Evolutionary conservation across 805 yeast species (phyloP).

Genomic region (Brettanomyces bruxellensis): DNA sequence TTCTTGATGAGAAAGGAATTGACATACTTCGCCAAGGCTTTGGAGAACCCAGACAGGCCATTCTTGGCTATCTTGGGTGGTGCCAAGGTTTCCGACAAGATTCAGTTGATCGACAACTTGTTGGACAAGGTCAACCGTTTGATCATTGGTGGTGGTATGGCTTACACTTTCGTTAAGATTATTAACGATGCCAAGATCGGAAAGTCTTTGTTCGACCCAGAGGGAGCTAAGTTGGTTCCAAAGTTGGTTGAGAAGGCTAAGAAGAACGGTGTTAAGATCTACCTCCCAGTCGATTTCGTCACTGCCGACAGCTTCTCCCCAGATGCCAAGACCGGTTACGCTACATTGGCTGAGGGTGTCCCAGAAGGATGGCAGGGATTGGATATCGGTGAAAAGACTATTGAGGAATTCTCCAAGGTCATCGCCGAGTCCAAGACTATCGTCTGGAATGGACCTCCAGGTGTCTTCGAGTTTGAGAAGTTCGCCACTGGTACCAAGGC

Average conservation of each 20-base stretch:
- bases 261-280: slow-evolving; percentile 87
- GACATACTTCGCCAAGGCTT: slow-evolving; percentile 94
- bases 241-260: slow-evolving; percentile 91
- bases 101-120: slow-evolving; percentile 94
- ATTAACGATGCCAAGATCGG: slow-evolving; percentile 81
- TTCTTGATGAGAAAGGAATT: slow-evolving; percentile 97
- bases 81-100: slow-evolving; percentile 98
- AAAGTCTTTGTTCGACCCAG: slow-evolving; percentile 84
- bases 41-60: slow-evolving; percentile 97
- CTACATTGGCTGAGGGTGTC: slow-evolving; percentile 85
- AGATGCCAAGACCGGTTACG: slow-evolving; percentile 79
- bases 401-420: slow-evolving; percentile 68
- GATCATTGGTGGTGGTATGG: slow-evolving; percentile 99
- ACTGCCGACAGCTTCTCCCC: slow-evolving; percentile 91
- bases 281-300: slow-evolving; percentile 91
- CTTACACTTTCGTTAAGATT: slow-evolving; percentile 97
- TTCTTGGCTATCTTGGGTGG: slow-evolving; percentile 99
- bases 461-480: slow-evolving; percentile 95
- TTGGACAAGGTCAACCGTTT: slow-evolving; percentile 91
- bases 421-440: slow-evolving; percentile 93
- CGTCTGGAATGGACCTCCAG: slow-evolving; percentile 99
- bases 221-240: slow-evolving; percentile 93
- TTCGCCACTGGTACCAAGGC: slow-evolving; percentile 90
- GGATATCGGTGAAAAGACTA: slow-evolving; percentile 89
- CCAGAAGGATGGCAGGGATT: slow-evolving; percentile 94